These are phyloP conservation scores for Zea luxurians DNA, from an alignment of 176 grass and related monocot species.

Conservation along the genomic window DNA sequence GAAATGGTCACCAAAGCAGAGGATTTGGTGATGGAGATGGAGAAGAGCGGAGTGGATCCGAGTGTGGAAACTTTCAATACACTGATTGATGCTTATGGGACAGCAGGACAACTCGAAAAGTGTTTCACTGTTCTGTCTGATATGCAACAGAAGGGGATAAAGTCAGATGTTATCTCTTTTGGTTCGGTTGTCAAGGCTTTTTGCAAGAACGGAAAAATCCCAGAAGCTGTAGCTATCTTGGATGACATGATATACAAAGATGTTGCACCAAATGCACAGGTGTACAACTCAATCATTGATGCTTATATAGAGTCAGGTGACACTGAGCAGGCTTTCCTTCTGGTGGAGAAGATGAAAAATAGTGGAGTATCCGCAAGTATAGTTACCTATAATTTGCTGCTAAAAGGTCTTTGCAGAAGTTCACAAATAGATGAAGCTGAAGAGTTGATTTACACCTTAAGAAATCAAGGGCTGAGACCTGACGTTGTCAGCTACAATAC, in stretches of 20 bases:
- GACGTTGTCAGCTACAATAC: slow-evolving; percentile 54
- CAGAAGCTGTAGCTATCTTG: slow-evolving; percentile 63
- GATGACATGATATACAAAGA: slow-evolving; percentile 60
- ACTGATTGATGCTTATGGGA: slow-evolving; percentile 57
- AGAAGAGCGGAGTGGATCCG: slow-evolving; percentile 43
- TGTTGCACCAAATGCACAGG: slow-evolving; percentile 54
- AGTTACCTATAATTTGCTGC: slow-evolving; percentile 63
- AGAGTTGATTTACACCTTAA: slow-evolving; percentile 42
- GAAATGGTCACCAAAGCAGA: slow-evolving; percentile 48
- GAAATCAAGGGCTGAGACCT: slow-evolving; percentile 41
- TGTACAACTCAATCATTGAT: slow-evolving; percentile 63
- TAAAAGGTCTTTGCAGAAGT: slow-evolving; percentile 59
- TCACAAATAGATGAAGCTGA: slow-evolving; percentile 55
- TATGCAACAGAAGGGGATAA: slow-evolving; percentile 54
- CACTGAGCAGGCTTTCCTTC: slow-evolving; percentile 40
- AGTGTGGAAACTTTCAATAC: slow-evolving; percentile 52
- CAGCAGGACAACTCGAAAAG: slow-evolving; percentile 49
- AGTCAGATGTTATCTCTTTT: slow-evolving; percentile 55
- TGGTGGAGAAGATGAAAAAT: slow-evolving; percentile 52
- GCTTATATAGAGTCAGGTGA: slow-evolving; percentile 46
- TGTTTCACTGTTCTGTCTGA: slow-evolving; percentile 50
- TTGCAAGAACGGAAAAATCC: slow-evolving; percentile 58
- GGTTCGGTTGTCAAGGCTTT: slow-evolving; percentile 71
- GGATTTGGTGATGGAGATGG: slow-evolving; percentile 55
- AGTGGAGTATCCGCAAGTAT: slow-evolving; percentile 56